Evolutionary conservation across 139 green algal genomes (phyloP).

Genomic region (Chlamydomonas sp.): DNA sequence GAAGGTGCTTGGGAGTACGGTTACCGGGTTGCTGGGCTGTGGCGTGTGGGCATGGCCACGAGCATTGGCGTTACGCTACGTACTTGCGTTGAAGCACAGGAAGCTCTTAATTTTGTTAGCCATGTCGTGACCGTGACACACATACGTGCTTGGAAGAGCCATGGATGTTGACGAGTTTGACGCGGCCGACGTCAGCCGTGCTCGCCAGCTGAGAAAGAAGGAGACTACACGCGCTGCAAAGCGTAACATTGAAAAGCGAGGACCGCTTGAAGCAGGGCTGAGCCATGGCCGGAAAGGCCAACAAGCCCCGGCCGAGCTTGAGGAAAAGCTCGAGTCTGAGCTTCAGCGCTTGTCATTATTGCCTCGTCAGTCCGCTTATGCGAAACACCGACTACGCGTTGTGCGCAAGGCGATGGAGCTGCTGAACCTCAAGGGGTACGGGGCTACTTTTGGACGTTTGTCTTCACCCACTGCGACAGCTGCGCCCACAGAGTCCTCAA

Average conservation of each 20-base stretch:
- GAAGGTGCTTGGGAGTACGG: no score
- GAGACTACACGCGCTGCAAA: not conserved
- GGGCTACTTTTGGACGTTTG: not conserved
- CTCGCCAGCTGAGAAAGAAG: not conserved
- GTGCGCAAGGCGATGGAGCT: slow-evolving; percentile 5
- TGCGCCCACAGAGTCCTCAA: not conserved
- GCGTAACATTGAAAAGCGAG: not conserved
- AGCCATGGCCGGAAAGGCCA: not conserved
- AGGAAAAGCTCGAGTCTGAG: not conserved
- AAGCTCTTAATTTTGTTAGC: no score
- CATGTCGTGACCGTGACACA: no score
- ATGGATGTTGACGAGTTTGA: no score
- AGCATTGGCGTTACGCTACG: no score
- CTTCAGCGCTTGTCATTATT: not conserved
- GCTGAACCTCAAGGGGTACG: not conserved
- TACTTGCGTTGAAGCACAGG: no score
- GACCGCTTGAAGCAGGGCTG: not conserved
- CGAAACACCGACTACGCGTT: not conserved
- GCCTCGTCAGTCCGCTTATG: not conserved
- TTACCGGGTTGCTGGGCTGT: no score
- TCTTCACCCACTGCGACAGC: not conserved
- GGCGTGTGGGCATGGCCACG: no score
- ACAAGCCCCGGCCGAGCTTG: not conserved
- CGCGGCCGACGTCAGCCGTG: no score
- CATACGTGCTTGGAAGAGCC: no score